These are phyloP conservation scores for Apiotrichum mycotoxinovorans DNA, from an alignment of 1,284 basidiomycete species.

Conservation along the genomic window DNA sequence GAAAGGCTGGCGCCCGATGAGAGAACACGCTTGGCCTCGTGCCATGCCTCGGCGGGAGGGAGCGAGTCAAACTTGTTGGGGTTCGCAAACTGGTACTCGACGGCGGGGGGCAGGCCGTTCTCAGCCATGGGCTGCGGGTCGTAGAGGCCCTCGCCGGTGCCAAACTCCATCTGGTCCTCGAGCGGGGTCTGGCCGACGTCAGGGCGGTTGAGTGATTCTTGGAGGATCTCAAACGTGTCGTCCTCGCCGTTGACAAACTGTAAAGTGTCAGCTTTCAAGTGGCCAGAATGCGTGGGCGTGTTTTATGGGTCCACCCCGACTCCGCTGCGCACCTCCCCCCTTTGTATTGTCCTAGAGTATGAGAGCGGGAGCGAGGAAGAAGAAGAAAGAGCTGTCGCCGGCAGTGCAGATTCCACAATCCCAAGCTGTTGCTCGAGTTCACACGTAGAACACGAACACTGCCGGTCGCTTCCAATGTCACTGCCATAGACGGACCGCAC, in stretches of 20 bases:
- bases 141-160: constrained; percentile 24
- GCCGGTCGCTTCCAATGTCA: neutral
- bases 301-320: neutral
- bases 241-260: constrained; percentile 48
- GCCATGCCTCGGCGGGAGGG: constrained; percentile 25
- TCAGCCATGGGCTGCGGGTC: constrained; percentile 50
- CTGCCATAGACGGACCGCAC: neutral
- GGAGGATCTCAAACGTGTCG: constrained; percentile 42
- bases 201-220: constrained; percentile 43
- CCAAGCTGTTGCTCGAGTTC: constrained; percentile 6
- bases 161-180: constrained; percentile 44
- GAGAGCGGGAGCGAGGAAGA: neutral
- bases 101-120: constrained; percentile 67
- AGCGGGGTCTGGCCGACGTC: constrained; percentile 35
- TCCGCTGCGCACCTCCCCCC: constrained; percentile 4
- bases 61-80: constrained; percentile 22
- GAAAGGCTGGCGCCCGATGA: constrained; percentile 76
- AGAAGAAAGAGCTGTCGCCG: neutral
- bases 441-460: constrained; percentile 1
- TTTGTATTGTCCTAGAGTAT: neutral
- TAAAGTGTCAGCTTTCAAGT: neutral
- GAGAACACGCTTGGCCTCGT: constrained; percentile 54
- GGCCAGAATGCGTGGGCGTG: neutral
- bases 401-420: neutral
- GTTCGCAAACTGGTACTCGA: constrained; percentile 70